Percentiles rank a stretch among this genome's conserved stretches.
phyloP scores from a whole-genome alignment of 139 green algal species.

The Edaphochlamys debaryana region DNA sequence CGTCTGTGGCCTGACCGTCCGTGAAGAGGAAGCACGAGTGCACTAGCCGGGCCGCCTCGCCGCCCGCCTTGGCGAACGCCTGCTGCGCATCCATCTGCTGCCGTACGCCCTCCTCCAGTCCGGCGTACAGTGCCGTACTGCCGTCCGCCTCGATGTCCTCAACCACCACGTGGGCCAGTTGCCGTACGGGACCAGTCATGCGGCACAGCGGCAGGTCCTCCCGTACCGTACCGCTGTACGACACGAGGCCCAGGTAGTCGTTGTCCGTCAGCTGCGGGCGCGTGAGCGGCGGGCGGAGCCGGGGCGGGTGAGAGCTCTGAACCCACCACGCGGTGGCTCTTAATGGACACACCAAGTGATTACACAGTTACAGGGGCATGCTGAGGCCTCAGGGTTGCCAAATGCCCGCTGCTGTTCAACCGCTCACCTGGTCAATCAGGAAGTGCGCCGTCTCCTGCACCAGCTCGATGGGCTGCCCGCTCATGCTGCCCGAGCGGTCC shows the following conservation, averaged over 20 bases:
- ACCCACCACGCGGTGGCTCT: no score
- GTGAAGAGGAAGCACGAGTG: conserved; percentile 54
- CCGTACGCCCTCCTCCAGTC: conserved; percentile 20
- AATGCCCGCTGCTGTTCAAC: no score
- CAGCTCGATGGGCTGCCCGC: conserved; percentile 30
- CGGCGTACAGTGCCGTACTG: conserved; percentile 50
- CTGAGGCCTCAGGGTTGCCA: no score
- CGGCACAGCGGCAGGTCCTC: conserved; percentile 40
- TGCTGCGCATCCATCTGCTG: conserved; percentile 34
- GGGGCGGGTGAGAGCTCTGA: no score
- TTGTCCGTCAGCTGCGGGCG: conserved; percentile 8
- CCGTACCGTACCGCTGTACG: neutral
- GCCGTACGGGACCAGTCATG: conserved; percentile 25
- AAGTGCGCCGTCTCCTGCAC: conserved; percentile 44
- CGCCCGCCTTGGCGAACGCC: neutral
- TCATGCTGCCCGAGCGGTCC: conserved; percentile 48
- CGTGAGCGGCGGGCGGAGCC: no score
- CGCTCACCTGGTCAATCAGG: conserved; percentile 51
- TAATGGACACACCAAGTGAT: no score
- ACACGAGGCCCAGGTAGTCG: conserved; percentile 20
- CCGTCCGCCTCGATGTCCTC: conserved; percentile 1
- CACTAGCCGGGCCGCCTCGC: conserved; percentile 9
- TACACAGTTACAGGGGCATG: no score
- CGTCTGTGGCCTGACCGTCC: conserved; percentile 51
- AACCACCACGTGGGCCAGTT: conserved; percentile 31